Evolutionary conservation across 768 basidiomycete genomes (phyloP).

Genomic region (Kwoniella sp.): DNA sequence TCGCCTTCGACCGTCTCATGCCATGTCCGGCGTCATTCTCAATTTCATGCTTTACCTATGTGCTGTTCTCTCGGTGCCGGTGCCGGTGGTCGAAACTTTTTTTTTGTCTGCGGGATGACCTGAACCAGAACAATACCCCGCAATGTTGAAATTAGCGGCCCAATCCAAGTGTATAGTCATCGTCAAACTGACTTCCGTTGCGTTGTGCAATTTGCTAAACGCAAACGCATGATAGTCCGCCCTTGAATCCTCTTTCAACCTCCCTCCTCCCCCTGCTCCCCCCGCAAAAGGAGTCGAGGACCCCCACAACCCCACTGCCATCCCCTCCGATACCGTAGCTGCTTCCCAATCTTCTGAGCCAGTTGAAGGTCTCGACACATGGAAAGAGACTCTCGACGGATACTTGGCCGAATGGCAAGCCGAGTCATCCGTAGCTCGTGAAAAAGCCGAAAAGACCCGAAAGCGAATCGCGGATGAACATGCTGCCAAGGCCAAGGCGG

Average conservation of each 20-base stretch:
- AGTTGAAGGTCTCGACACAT: slow-evolving; percentile 40
- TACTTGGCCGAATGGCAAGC: slow-evolving; percentile 38
- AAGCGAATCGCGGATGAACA: slow-evolving; percentile 42
- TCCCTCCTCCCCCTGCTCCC: slow-evolving; percentile 32
- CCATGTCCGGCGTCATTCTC: too few relatives aligned
- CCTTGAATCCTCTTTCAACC: slow-evolving; percentile 33
- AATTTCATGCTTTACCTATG: too few relatives aligned
- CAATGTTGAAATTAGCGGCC: too few relatives aligned
- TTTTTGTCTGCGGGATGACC: too few relatives aligned
- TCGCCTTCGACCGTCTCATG: too few relatives aligned
- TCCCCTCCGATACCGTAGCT: slow-evolving; percentile 25
- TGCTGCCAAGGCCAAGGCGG: slow-evolving; percentile 21
- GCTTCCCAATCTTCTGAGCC: slow-evolving; percentile 23
- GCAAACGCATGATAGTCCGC: too few relatives aligned
- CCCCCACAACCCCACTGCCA: slow-evolving; percentile 9
- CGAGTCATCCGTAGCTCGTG: slow-evolving; percentile 46
- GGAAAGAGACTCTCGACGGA: slow-evolving; percentile 42
- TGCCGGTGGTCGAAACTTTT: too few relatives aligned
- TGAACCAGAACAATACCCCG: too few relatives aligned
- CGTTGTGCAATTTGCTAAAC: too few relatives aligned
- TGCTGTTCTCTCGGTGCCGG: too few relatives aligned
- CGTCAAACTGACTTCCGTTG: too few relatives aligned
- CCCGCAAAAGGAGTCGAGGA: slow-evolving; percentile 48
- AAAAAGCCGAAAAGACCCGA: slow-evolving; percentile 43
- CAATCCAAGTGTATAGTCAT: too few relatives aligned